Conservation (phyloP, 1,284 basidiomycete genomes). For the Volvariella surrecta region DNA sequence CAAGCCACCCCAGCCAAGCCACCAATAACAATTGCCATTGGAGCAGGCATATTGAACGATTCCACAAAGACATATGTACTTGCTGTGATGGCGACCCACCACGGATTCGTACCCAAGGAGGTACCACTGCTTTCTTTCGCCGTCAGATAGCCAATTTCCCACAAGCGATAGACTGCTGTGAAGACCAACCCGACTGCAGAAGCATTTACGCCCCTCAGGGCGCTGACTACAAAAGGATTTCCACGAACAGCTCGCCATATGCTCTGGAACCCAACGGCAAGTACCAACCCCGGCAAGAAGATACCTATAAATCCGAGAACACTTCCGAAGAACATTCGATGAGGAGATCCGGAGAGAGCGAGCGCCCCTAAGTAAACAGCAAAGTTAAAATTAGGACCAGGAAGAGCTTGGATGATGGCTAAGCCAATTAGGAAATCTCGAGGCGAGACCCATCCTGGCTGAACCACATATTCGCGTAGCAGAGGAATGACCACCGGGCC, state of each 20-base stretch:
- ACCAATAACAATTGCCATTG: slow-evolving; percentile 22
- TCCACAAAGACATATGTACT: slow-evolving; percentile 23
- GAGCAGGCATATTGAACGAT: slow-evolving; percentile 23
- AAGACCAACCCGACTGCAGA: slow-evolving; percentile 46
- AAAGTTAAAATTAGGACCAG: slow-evolving; percentile 54
- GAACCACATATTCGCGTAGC: slow-evolving; percentile 46
- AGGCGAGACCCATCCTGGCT: slow-evolving; percentile 38
- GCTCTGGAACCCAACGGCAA: slow-evolving; percentile 42
- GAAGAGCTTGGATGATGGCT: slow-evolving; percentile 43
- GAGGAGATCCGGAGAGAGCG: slow-evolving; percentile 18
- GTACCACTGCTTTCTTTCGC: slow-evolving; percentile 15
- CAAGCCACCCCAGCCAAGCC: slow-evolving; percentile 22
- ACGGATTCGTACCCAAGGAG: slow-evolving; percentile 23
- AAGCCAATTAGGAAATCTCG: slow-evolving; percentile 52
- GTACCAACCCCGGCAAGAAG: slow-evolving; percentile 40
- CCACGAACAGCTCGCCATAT: slow-evolving; percentile 36
- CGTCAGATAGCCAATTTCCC: slow-evolving; percentile 28
- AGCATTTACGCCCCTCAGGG: slow-evolving; percentile 46
- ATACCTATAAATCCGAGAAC: slow-evolving; percentile 41
- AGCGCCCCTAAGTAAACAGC: slow-evolving; percentile 48
- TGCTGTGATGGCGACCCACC: slow-evolving; percentile 26
- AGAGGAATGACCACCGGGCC: slow-evolving; percentile 55
- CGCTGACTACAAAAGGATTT: slow-evolving; percentile 26
- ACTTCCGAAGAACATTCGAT: slow-evolving; percentile 28
- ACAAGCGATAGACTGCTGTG: slow-evolving; percentile 46